phyloP scores from a whole-genome alignment of 106 monocot species.

The Alisma plantagoaquatica region DNA sequence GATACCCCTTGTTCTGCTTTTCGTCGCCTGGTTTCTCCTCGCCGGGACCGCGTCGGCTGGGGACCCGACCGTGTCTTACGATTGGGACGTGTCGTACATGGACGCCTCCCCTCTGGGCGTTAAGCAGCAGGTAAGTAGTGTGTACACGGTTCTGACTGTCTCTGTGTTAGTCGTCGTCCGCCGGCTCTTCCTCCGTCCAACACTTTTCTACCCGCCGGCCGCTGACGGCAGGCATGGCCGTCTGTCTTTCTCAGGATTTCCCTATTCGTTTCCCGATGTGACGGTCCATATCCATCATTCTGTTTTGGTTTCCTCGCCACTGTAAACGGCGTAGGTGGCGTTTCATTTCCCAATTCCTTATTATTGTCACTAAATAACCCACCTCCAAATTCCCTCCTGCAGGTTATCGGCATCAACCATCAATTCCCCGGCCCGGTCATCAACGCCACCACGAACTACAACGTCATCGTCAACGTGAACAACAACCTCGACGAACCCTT shows the following conservation, averaged over 20 bases:
- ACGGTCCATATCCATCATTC: neutral
- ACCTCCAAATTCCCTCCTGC: too few relatives aligned
- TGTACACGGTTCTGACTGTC: neutral
- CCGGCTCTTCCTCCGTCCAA: neutral
- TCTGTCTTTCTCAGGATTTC: too few relatives aligned
- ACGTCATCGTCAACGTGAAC: conserved; percentile 76
- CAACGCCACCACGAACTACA: conserved; percentile 82
- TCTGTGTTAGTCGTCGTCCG: neutral
- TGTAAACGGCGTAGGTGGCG: too few relatives aligned
- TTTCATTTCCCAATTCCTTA: neutral
- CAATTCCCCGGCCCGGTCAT: conserved; percentile 76
- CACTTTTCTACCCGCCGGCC: too few relatives aligned
- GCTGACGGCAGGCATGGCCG: too few relatives aligned
- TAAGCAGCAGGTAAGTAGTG: conserved; percentile 41
- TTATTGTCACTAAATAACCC: neutral
- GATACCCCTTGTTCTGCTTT: neutral
- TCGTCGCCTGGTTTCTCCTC: neutral
- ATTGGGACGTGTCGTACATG: conserved; percentile 78
- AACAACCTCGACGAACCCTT: conserved; percentile 82
- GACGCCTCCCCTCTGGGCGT: conserved; percentile 69
- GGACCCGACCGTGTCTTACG: conserved; percentile 59
- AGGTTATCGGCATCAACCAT: conserved; percentile 80
- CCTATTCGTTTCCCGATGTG: neutral
- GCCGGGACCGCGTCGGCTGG: conserved; percentile 8
- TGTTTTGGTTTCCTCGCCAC: neutral